Conservation (phyloP, 371 early-diverging fungal species). For the Lichtheimia ornata region DNA sequence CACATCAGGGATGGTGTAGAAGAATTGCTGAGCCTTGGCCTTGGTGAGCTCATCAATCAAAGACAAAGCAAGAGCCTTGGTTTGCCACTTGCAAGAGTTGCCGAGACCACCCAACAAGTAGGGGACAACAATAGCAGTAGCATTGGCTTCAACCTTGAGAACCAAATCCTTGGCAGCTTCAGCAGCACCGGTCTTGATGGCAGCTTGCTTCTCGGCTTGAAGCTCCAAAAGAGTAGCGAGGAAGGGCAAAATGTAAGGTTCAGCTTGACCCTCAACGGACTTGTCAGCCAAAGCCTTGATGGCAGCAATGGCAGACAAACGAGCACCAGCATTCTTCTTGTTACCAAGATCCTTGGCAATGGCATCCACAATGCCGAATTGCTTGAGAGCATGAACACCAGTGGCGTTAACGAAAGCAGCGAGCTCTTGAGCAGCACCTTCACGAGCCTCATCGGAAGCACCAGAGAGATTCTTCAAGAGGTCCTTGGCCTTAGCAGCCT, state of each 20-base stretch:
- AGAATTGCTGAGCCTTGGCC: conserved; percentile 58
- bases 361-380: conserved; percentile 53
- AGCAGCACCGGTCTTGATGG: conserved; percentile 59
- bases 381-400: conserved; percentile 59
- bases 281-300: conserved; percentile 55
- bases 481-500: conserved; percentile 43
- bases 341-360: conserved; percentile 56
- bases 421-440: conserved; percentile 54
- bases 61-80: conserved; percentile 65
- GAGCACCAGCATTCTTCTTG: conserved; percentile 68
- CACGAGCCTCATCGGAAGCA: conserved; percentile 60
- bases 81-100: conserved; percentile 79
- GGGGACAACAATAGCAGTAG: conserved; percentile 58
- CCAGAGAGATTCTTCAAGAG: conserved; percentile 48
- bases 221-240: conserved; percentile 59
- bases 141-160: conserved; percentile 52
- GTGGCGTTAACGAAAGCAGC: conserved; percentile 49
- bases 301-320: conserved; percentile 68
- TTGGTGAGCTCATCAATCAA: conserved; percentile 57
- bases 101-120: conserved; percentile 57
- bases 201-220: conserved; percentile 68
- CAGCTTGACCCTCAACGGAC: conserved; percentile 47
- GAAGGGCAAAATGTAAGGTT: conserved; percentile 65
- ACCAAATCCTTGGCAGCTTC: conserved; percentile 56
- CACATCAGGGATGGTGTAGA: conserved; percentile 64